Evolutionary conservation across 345 rosid genomes (phyloP).

Genomic region (Eutrema yunnanense): DNA sequence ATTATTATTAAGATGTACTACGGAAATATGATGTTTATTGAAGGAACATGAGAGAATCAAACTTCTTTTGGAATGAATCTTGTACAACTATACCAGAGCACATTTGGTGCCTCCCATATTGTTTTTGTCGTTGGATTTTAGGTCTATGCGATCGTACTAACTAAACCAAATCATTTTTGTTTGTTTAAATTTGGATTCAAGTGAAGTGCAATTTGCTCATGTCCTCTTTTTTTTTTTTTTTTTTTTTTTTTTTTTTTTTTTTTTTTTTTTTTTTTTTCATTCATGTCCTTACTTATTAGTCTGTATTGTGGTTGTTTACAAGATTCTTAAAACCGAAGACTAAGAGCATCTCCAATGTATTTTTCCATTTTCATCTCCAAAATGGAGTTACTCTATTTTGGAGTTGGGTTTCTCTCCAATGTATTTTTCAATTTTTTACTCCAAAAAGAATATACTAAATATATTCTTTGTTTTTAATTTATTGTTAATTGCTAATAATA

Average conservation of each 20-base stretch:
- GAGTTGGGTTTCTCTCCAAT: too few species aligned
- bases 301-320: neutral
- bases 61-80: neutral
- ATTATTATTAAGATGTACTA: neutral
- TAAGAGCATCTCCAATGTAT: too few species aligned
- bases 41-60: slow-evolving; percentile 5
- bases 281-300: neutral
- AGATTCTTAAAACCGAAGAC: neutral
- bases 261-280: neutral
- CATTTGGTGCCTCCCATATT: neutral
- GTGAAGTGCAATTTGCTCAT: neutral
- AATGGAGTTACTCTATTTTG: too few species aligned
- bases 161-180: neutral
- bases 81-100: neutral
- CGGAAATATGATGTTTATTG: neutral
- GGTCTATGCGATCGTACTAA: neutral
- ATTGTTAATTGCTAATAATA: too few species aligned
- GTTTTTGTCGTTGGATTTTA: neutral
- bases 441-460: too few species aligned
- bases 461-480: too few species aligned
- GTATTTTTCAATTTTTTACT: too few species aligned
- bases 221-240: neutral
- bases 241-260: too few species aligned
- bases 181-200: neutral
- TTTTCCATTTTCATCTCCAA: too few species aligned